Evolutionary conservation across 108 stramenopile species (phyloP).

Genomic region (Seminavis robusta): DNA sequence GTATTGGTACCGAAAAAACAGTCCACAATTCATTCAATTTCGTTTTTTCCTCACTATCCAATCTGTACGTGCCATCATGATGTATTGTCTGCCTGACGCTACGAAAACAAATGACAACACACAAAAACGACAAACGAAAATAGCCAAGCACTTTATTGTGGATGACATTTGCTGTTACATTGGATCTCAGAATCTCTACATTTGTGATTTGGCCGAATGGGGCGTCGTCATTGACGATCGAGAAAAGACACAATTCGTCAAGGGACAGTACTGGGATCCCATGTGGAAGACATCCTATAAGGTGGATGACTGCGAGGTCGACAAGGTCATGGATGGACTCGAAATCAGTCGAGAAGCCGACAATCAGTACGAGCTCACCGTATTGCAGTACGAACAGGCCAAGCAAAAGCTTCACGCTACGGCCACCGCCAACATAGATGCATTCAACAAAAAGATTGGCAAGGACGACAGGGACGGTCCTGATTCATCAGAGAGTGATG

Average conservation of each 20-base stretch:
- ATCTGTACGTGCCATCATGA: too few relatives aligned
- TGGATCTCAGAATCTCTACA: slow-evolving; percentile 45
- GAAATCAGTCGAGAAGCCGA: slow-evolving; percentile 43
- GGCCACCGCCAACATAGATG: too few relatives aligned
- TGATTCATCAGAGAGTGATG: too few relatives aligned
- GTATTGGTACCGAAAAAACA: not conserved
- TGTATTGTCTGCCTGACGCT: not conserved
- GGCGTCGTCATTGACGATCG: slow-evolving; percentile 44
- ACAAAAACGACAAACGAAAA: not conserved
- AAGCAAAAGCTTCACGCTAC: too few relatives aligned
- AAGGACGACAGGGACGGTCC: too few relatives aligned
- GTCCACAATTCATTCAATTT: too few relatives aligned
- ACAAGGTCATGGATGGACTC: slow-evolving; percentile 61
- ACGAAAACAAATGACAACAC: not conserved
- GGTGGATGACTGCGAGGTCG: slow-evolving; percentile 54
- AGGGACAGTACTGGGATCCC: slow-evolving; percentile 35
- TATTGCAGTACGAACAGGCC: slow-evolving; percentile 6
- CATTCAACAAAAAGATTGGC: too few relatives aligned
- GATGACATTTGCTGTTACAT: slow-evolving; percentile 42
- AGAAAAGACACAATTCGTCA: slow-evolving; percentile 16
- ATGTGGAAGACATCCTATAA: slow-evolving; percentile 57
- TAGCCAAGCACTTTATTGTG: slow-evolving; percentile 43
- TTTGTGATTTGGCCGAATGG: slow-evolving; percentile 47
- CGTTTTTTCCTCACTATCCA: too few relatives aligned
- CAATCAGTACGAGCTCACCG: slow-evolving; percentile 8